Conservation (phyloP, 768 basidiomycete species). For the Coprinopsis cinerea region DNA sequence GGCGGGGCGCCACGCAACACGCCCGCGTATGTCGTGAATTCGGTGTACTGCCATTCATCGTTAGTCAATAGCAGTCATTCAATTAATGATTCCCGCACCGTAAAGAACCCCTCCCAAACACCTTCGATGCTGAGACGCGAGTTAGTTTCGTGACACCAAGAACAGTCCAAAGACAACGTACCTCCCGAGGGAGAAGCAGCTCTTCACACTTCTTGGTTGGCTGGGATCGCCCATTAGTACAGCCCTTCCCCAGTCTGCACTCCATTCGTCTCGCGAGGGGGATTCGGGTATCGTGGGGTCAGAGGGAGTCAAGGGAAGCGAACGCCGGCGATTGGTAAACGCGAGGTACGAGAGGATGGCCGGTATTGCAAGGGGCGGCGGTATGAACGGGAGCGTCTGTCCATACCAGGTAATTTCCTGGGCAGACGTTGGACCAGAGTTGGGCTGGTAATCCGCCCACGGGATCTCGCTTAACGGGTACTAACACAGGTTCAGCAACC, state of each 20-base stretch:
- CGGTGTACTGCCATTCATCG: constrained; percentile 51
- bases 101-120: constrained; percentile 76
- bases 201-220: constrained; percentile 28
- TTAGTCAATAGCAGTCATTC: too few relatives aligned
- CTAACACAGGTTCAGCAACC: constrained; percentile 29
- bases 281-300: constrained; percentile 20
- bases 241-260: constrained; percentile 64
- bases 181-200: constrained; percentile 57
- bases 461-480: constrained; percentile 52
- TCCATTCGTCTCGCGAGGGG: constrained; percentile 49
- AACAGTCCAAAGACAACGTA: constrained; percentile 16
- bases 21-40: constrained; percentile 79
- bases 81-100: too few relatives aligned
- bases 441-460: constrained; percentile 49
- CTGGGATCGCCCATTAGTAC: constrained; percentile 29
- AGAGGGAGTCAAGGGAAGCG: constrained; percentile 30
- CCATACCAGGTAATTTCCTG: constrained; percentile 37
- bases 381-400: constrained; percentile 37
- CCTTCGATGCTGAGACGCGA: constrained; percentile 51
- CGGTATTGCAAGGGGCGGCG: constrained; percentile 61
- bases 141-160: constrained; percentile 5
- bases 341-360: constrained; percentile 69
- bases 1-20: constrained; percentile 68
- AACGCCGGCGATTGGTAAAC: constrained; percentile 35
- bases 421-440: constrained; percentile 15